Percentiles rank a stretch among this genome's conserved stretches.
Conservation (phyloP, 2,329 filamentous ascomycete species). For the Phaeosphaeriaceae sp. region DNA sequence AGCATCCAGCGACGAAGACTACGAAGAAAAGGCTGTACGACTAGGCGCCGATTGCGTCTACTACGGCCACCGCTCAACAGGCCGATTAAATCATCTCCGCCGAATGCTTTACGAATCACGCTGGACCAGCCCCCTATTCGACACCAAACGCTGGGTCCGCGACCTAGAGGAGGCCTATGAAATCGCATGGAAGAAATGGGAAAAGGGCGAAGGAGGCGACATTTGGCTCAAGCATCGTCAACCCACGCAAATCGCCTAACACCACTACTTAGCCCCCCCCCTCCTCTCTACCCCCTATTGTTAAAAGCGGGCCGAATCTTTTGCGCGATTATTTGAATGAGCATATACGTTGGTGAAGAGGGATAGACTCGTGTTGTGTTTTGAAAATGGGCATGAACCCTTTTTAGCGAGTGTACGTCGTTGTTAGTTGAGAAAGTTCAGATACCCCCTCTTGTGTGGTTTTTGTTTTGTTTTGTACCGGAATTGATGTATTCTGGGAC, state of each 20-base stretch:
- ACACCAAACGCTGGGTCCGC: slow-evolving; percentile 87
- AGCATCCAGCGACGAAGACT: slow-evolving; percentile 77
- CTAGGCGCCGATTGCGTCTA: slow-evolving; percentile 43
- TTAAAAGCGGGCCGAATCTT: too few species aligned
- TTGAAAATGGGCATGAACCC: slow-evolving; percentile 16
- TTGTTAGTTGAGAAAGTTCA: not conserved
- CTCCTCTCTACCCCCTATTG: too few species aligned
- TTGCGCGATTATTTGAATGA: too few species aligned
- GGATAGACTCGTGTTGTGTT: slow-evolving; percentile 9
- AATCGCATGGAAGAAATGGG: slow-evolving; percentile 88
- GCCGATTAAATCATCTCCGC: slow-evolving; percentile 78
- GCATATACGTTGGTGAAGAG: not conserved
- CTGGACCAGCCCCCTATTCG: slow-evolving; percentile 86
- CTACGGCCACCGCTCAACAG: slow-evolving; percentile 50
- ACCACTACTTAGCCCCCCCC: too few species aligned
- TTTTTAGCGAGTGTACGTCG: not conserved
- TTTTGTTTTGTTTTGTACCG: too few species aligned
- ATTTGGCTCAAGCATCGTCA: slow-evolving; percentile 69
- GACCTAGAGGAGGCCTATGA: slow-evolving; percentile 90
- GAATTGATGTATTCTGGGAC: too few species aligned
- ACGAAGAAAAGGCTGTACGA: slow-evolving; percentile 67
- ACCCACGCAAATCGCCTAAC: slow-evolving; percentile 7
- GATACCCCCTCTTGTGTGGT: not conserved
- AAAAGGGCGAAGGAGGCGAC: slow-evolving; percentile 84
- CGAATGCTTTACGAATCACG: slow-evolving; percentile 81